phyloP scores from a whole-genome alignment of 805 yeast species.

The Saccharomycopsis javanensis region DNA sequence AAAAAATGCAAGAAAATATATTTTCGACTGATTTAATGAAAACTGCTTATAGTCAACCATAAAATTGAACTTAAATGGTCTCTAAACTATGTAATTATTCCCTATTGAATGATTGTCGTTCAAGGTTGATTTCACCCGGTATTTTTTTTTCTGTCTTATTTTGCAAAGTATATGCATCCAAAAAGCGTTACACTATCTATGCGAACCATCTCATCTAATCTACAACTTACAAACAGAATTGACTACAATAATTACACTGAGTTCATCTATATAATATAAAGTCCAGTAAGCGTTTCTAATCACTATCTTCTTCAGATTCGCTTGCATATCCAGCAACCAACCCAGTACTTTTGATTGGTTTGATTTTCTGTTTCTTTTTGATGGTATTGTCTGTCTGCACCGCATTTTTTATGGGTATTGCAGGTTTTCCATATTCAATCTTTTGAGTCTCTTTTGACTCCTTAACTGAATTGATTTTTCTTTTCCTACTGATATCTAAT shows the following conservation, averaged over 20 bases:
- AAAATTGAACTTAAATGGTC: too few species aligned
- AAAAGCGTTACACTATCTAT: too few species aligned
- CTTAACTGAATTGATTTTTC: background rate
- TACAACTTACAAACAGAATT: background rate
- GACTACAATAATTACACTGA: background rate
- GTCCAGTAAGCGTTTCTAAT: background rate
- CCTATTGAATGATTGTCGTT: too few species aligned
- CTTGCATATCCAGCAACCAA: constrained; percentile 12
- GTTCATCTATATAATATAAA: background rate
- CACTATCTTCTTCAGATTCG: constrained; percentile 8
- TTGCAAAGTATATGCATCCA: too few species aligned
- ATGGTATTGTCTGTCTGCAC: background rate
- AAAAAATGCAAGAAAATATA: too few species aligned
- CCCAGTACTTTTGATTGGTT: background rate
- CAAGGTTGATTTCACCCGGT: too few species aligned
- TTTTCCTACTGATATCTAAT: too few species aligned
- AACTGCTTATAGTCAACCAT: too few species aligned
- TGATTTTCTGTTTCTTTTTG: background rate
- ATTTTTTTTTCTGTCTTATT: background rate
- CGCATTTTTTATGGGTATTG: background rate
- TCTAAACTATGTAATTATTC: too few species aligned
- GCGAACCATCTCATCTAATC: too few species aligned
- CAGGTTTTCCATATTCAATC: background rate
- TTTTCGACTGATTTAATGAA: too few species aligned
- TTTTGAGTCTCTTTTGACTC: background rate